phyloP scores from a whole-genome alignment of 371 early-diverging fungal genomes.

The Saksenaea vasiformis region DNA sequence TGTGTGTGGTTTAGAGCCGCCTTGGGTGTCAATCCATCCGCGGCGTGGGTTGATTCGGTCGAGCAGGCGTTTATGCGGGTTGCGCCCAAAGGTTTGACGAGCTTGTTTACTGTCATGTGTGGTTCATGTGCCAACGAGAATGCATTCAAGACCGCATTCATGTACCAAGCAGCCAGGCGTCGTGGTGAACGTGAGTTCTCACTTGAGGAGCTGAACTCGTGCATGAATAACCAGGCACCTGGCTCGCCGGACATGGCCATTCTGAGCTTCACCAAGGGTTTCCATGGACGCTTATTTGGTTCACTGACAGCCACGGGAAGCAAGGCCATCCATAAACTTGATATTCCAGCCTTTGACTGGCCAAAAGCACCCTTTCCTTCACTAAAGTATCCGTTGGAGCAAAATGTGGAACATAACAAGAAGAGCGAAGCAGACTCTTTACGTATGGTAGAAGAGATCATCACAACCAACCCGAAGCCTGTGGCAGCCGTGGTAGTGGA shows the following conservation, averaged over 20 bases:
- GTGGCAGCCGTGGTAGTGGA: conserved; percentile 81
- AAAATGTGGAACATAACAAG: conserved; percentile 55
- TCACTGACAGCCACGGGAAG: conserved; percentile 71
- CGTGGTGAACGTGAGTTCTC: conserved; percentile 56
- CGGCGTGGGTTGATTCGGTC: conserved; percentile 66
- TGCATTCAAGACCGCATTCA: conserved; percentile 81
- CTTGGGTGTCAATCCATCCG: conserved; percentile 67
- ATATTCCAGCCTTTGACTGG: conserved; percentile 77
- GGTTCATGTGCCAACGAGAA: conserved; percentile 80
- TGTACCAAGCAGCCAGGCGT: conserved; percentile 62
- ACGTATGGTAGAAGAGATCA: conserved; percentile 49
- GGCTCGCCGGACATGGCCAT: conserved; percentile 72
- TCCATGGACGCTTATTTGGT: conserved; percentile 78
- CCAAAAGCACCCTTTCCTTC: conserved; percentile 65
- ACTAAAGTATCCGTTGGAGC: conserved; percentile 63
- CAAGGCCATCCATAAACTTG: conserved; percentile 74
- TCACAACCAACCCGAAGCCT: conserved; percentile 52
- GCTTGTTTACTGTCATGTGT: conserved; percentile 80
- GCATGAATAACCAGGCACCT: conserved; percentile 72
- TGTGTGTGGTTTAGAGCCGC: conserved; percentile 61
- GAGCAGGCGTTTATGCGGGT: conserved; percentile 71
- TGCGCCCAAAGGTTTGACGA: conserved; percentile 67
- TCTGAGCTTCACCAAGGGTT: conserved; percentile 67
- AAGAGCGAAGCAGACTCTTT: conserved; percentile 61
- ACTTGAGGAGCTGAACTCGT: conserved; percentile 51